phyloP scores from a whole-genome alignment of 768 basidiomycete genomes.

The Naganishia onofrii region DNA sequence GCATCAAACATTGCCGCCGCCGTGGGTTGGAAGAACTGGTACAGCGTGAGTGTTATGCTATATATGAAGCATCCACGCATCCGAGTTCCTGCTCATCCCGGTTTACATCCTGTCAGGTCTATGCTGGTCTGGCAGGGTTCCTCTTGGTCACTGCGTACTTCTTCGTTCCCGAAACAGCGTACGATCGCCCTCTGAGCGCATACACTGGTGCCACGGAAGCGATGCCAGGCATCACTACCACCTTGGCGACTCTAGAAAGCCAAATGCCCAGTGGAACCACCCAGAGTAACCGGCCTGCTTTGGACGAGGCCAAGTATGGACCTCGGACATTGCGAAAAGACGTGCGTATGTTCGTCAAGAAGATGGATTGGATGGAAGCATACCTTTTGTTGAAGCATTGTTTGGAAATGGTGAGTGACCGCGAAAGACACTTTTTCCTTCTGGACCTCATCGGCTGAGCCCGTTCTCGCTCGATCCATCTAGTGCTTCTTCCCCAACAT shows the following conservation, averaged over 20 bases:
- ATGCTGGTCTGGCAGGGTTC: slow-evolving; percentile 7
- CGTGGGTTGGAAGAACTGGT: slow-evolving; percentile 22
- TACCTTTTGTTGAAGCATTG: slow-evolving; percentile 16
- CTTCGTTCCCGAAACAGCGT: slow-evolving; percentile 1
- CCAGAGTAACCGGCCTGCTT: slow-evolving; percentile 9
- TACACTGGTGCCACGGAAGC: neutral
- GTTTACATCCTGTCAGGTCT: neutral
- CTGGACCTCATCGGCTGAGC: neutral
- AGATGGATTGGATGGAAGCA: slow-evolving; percentile 10
- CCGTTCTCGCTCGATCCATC: neutral
- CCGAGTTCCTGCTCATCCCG: neutral
- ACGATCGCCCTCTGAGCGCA: slow-evolving; percentile 10
- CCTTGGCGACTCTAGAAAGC: neutral
- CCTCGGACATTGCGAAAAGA: slow-evolving; percentile 1
- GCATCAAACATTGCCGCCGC: slow-evolving; percentile 18
- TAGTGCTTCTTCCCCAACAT: slow-evolving; percentile 10
- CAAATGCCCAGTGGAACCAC: neutral
- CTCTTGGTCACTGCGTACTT: slow-evolving; percentile 19
- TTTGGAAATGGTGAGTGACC: neutral
- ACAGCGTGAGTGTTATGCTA: neutral
- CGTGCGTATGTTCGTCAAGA: neutral
- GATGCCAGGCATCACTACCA: neutral
- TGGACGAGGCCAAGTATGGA: slow-evolving; percentile 8
- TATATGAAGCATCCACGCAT: neutral
- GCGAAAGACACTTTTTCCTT: neutral